Conservation (phyloP, 2,329 filamentous ascomycete genomes). For the Cladosporium sp. region DNA sequence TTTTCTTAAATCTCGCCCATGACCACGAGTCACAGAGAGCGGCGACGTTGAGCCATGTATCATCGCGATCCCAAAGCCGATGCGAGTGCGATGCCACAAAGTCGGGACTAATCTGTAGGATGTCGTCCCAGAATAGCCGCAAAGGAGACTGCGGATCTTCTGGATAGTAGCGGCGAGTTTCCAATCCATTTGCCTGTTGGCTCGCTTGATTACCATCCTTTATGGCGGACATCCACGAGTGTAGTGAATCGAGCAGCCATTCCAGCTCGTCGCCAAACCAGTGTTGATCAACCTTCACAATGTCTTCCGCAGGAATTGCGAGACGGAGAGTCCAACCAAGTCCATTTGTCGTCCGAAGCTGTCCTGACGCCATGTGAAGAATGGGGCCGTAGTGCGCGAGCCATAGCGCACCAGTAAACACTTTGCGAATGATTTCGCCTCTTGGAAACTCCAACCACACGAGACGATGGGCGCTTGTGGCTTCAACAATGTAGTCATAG, state of each 20-base stretch:
- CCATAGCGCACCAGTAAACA: not conserved
- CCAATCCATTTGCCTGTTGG: too few species aligned
- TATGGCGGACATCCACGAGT: not conserved
- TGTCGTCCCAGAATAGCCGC: not conserved
- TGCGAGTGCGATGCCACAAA: not conserved
- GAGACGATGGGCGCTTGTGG: too few species aligned
- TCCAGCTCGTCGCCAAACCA: not conserved
- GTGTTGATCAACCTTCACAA: not conserved
- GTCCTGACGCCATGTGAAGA: not conserved
- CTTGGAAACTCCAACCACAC: too few species aligned
- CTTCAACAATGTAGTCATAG: constrained; percentile 1
- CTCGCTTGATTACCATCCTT: not conserved
- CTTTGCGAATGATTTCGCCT: not conserved
- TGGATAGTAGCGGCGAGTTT: too few species aligned
- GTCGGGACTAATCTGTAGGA: not conserved
- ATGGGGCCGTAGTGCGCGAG: not conserved
- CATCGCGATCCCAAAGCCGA: not conserved
- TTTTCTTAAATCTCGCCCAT: too few species aligned
- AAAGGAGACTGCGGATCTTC: too few species aligned
- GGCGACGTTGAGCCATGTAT: not conserved
- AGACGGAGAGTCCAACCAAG: too few species aligned
- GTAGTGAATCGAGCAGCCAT: not conserved
- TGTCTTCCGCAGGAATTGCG: not conserved
- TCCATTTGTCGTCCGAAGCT: not conserved
- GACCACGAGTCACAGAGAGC: too few species aligned